A percentile compares a stretch with the other conserved stretches of the same genome.
phyloP scores from a whole-genome alignment of 768 basidiomycete genomes.

The Russula earlei region DNA sequence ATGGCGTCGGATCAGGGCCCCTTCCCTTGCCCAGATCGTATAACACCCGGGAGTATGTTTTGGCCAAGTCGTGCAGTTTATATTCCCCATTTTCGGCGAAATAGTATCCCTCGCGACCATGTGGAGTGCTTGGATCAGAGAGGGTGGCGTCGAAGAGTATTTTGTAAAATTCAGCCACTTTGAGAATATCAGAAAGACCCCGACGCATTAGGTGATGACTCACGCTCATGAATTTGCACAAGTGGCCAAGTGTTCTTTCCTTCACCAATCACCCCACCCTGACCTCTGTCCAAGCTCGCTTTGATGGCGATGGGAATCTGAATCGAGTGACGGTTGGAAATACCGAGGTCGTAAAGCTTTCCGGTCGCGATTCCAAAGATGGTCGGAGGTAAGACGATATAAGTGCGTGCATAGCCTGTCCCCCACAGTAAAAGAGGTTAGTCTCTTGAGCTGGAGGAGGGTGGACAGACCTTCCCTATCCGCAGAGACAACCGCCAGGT shows the following conservation, averaged over 20 bases:
- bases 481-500: conserved; percentile 38
- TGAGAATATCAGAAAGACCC: background rate
- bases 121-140: conserved; percentile 19
- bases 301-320: conserved; percentile 43
- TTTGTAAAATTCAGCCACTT: conserved; percentile 38
- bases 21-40: conserved; percentile 25
- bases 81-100: conserved; percentile 30
- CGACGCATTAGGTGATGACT: background rate
- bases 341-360: conserved; percentile 38
- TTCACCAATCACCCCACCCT: conserved; percentile 45
- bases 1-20: conserved; percentile 35
- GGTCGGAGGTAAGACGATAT: conserved; percentile 46
- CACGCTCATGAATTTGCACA: conserved; percentile 48
- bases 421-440: background rate
- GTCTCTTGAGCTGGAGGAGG: background rate
- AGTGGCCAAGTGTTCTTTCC: conserved; percentile 54
- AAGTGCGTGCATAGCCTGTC: conserved; percentile 40
- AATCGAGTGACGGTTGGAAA: conserved; percentile 43
- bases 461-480: conserved; percentile 34
- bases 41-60: conserved; percentile 30
- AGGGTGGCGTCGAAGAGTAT: conserved; percentile 34
- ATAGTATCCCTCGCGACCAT: conserved; percentile 31
- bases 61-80: conserved; percentile 27
- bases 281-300: conserved; percentile 36
- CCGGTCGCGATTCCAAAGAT: conserved; percentile 50